phyloP scores from a whole-genome alignment of 495 filamentous ascomycete species.

The Astrothelium subdiscretum region DNA sequence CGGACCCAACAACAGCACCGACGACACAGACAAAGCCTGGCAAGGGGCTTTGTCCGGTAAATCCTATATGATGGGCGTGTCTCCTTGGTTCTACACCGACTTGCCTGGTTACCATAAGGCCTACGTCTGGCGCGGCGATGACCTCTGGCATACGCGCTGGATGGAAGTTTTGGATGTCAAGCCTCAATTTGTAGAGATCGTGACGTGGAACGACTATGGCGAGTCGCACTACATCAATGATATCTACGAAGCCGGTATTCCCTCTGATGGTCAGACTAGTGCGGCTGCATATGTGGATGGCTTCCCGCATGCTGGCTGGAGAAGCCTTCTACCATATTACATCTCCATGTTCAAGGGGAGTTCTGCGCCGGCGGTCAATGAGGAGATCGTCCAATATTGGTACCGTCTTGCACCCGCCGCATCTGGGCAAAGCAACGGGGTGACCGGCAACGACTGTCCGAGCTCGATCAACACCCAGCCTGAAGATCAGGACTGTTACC shows the following conservation, averaged over 20 bases:
- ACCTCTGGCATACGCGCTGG: conserved; percentile 68
- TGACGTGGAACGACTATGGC: conserved; percentile 65
- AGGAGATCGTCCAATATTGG: conserved; percentile 49
- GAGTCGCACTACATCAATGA: conserved; percentile 66
- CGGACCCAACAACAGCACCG: conserved; percentile 41
- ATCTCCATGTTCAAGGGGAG: conserved; percentile 32
- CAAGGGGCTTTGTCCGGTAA: conserved; percentile 40
- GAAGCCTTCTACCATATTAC: conserved; percentile 47
- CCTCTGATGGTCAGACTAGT: conserved; percentile 30
- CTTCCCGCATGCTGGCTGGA: conserved; percentile 44
- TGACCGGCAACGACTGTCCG: conserved; percentile 25
- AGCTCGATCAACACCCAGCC: conserved; percentile 1
- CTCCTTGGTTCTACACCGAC: conserved; percentile 67
- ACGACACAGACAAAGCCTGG: conserved; percentile 43
- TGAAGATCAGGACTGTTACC: neutral
- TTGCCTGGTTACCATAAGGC: conserved; percentile 60
- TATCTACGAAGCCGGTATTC: conserved; percentile 32
- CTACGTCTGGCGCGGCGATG: conserved; percentile 61
- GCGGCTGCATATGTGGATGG: conserved; percentile 38
- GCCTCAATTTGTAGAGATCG: conserved; percentile 51
- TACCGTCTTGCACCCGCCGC: conserved; percentile 42
- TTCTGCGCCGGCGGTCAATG: conserved; percentile 21
- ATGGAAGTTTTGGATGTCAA: conserved; percentile 49
- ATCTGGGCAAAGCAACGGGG: conserved; percentile 26
- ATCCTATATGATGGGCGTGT: conserved; percentile 69